A percentile compares a stretch with the other conserved stretches of the same genome.
phyloP scores from a whole-genome alignment of 1,139 yeast genomes.

The Nakaseomyces delphensis region DNA sequence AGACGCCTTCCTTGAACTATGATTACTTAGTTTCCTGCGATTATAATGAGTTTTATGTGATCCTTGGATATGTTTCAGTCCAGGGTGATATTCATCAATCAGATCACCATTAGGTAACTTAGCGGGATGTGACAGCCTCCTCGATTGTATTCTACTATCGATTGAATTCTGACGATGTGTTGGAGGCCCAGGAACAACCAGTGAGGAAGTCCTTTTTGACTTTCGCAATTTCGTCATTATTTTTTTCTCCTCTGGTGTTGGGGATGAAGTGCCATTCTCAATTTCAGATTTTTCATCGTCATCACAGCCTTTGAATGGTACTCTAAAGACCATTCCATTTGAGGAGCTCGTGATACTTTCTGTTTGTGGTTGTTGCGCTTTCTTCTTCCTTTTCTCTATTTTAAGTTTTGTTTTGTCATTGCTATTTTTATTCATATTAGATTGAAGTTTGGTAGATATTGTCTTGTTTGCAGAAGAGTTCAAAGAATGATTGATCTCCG shows the following conservation, averaged over 20 bases:
- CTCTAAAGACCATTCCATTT: slow-evolving; percentile 39
- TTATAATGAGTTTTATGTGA: background rate
- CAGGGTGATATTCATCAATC: slow-evolving; percentile 4
- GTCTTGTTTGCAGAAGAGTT: background rate
- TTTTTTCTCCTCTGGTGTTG: slow-evolving; percentile 5
- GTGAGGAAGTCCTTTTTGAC: slow-evolving; percentile 15
- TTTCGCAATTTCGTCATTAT: slow-evolving; percentile 3
- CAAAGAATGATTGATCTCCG: background rate
- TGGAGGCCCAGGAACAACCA: slow-evolving; percentile 9
- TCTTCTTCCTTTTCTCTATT: slow-evolving; percentile 6
- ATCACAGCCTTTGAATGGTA: slow-evolving; percentile 44
- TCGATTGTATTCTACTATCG: background rate
- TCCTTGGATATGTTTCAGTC: background rate
- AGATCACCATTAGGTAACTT: slow-evolving; percentile 4
- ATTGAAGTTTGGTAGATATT: background rate
- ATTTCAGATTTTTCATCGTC: background rate
- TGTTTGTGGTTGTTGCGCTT: background rate
- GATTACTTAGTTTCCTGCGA: background rate
- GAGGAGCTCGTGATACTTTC: slow-evolving; percentile 26
- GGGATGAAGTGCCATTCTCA: slow-evolving; percentile 1
- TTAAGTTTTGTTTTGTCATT: background rate
- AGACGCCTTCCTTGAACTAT: slow-evolving; percentile 15
- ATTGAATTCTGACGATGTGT: slow-evolving; percentile 1
- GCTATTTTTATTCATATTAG: background rate
- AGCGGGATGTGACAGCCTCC: slow-evolving; percentile 4